Evolutionary conservation across 1,284 basidiomycete species (phyloP).

Genomic region (Ustilago hordei): DNA sequence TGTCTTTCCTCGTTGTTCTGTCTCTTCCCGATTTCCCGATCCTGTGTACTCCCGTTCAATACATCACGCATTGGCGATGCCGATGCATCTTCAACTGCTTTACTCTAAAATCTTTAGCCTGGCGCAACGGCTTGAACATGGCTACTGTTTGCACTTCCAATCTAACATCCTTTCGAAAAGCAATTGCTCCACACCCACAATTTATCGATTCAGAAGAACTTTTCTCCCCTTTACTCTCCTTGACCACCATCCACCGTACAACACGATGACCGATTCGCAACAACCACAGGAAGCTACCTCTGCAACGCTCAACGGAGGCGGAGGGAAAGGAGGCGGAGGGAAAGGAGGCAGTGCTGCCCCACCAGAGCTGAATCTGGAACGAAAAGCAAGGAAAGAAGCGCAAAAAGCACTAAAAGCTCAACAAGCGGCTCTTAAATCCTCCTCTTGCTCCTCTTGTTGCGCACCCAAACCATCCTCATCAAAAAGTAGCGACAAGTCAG

Average conservation of each 20-base stretch:
- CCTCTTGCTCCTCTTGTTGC: constrained; percentile 2
- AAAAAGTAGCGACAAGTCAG: background rate
- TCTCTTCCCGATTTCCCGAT: too few relatives aligned
- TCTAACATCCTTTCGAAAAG: too few relatives aligned
- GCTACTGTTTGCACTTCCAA: too few relatives aligned
- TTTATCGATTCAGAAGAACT: too few relatives aligned
- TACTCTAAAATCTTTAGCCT: too few relatives aligned
- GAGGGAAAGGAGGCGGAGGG: background rate
- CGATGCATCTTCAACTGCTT: too few relatives aligned
- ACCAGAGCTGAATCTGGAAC: constrained; percentile 25
- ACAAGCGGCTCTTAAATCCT: constrained; percentile 4
- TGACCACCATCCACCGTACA: background rate
- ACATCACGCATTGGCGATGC: too few relatives aligned
- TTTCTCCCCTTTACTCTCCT: background rate
- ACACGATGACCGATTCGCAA: background rate
- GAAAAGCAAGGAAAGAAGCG: constrained; percentile 53
- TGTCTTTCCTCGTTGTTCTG: too few relatives aligned
- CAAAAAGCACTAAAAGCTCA: constrained; percentile 9
- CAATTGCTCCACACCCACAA: too few relatives aligned
- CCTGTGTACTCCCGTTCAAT: too few relatives aligned
- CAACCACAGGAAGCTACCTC: background rate
- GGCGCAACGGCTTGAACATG: too few relatives aligned
- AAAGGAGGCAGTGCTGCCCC: background rate
- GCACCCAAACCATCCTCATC: constrained; percentile 8
- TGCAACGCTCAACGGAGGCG: background rate